Percentiles rank a stretch among this genome's conserved stretches.
These are phyloP conservation scores for Epichloe scottii DNA, from an alignment of 2,329 filamentous ascomycete genomes.

Conservation along the genomic window DNA sequence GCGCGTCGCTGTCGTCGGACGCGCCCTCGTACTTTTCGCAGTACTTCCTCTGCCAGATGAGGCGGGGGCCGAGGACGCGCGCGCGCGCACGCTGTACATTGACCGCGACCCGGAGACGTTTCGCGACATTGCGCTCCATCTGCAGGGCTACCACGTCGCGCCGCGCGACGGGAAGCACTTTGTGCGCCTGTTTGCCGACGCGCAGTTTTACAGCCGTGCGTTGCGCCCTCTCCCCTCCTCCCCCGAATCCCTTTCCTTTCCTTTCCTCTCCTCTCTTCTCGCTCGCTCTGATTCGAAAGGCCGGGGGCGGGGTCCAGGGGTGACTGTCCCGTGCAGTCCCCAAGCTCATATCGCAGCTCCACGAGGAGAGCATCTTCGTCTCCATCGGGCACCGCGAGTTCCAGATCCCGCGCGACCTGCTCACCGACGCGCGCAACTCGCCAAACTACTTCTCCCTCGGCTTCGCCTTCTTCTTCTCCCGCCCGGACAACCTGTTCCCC, in stretches of 20 bases:
- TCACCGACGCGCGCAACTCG: conserved; percentile 74
- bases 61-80: conserved; percentile 44
- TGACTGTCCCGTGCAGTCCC: too few species aligned
- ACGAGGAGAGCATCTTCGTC: conserved; percentile 84
- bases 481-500: conserved; percentile 69
- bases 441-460: conserved; percentile 93
- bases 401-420: conserved; percentile 79
- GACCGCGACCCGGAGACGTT: conserved; percentile 88
- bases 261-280: neutral
- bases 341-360: conserved; percentile 78
- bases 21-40: conserved; percentile 94
- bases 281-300: neutral
- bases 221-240: conserved; percentile 1
- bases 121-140: conserved; percentile 74
- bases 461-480: conserved; percentile 77
- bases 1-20: conserved; percentile 61
- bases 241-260: neutral
- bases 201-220: conserved; percentile 82
- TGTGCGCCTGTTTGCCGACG: conserved; percentile 85
- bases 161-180: conserved; percentile 77
- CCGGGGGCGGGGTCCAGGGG: neutral
- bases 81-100: conserved; percentile 78
- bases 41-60: conserved; percentile 78
- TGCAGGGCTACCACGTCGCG: conserved; percentile 81
- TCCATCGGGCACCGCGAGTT: conserved; percentile 80